Evolutionary conservation across 352 stramenopile genomes (phyloP).

Genomic region (Phytophthora palmivora): DNA sequence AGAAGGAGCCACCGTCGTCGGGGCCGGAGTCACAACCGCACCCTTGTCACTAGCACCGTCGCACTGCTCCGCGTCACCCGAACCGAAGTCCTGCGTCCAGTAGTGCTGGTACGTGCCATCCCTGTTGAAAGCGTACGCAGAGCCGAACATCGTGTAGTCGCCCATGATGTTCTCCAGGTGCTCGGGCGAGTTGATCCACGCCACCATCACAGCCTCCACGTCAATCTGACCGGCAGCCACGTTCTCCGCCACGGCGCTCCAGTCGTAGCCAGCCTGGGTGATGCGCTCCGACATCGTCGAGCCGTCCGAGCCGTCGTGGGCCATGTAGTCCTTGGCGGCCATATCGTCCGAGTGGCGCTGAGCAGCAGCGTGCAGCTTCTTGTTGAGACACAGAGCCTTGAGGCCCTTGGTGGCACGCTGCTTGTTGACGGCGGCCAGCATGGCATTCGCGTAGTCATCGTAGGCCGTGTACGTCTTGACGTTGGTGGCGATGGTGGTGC

Average conservation of each 20-base stretch:
- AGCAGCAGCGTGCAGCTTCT: slow-evolving; percentile 33
- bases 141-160: slow-evolving; percentile 48
- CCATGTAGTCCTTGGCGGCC: slow-evolving; percentile 57
- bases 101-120: slow-evolving; percentile 47
- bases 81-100: slow-evolving; percentile 71
- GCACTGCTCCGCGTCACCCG: slow-evolving; percentile 37
- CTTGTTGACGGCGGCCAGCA: slow-evolving; percentile 44
- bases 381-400: slow-evolving; percentile 46
- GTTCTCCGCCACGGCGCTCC: slow-evolving; percentile 46
- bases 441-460: slow-evolving; percentile 12
- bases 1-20: too few relatives aligned
- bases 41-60: slow-evolving; percentile 3
- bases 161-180: slow-evolving; percentile 48
- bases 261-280: slow-evolving; percentile 47
- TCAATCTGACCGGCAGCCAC: slow-evolving; percentile 40
- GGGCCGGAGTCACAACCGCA: too few relatives aligned
- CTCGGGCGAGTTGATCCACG: slow-evolving; percentile 46
- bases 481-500: slow-evolving; percentile 17
- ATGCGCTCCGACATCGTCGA: slow-evolving; percentile 49
- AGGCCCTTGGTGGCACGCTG: slow-evolving; percentile 49
- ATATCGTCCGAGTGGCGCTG: slow-evolving; percentile 49
- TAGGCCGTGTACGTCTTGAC: slow-evolving; percentile 22
- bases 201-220: slow-evolving; percentile 43
- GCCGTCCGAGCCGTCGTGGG: slow-evolving; percentile 48
- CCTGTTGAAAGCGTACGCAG: slow-evolving; percentile 39